Base-by-base conservation (phyloP, 2,329 filamentous ascomycete species). In the Scedosporium aurantiacum region DNA sequence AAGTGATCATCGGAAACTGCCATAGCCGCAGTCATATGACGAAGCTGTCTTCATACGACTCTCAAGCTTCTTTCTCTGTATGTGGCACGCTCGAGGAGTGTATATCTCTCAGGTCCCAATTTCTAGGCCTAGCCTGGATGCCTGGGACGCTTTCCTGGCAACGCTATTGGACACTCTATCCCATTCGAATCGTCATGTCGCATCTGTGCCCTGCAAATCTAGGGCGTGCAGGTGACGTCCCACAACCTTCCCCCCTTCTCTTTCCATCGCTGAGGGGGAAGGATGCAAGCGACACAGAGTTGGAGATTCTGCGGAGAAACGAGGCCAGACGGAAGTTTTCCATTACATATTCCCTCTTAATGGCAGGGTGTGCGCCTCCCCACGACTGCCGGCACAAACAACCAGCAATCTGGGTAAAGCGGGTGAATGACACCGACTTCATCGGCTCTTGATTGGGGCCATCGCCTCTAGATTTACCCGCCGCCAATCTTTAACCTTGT, bases 321-420 rank as follows among this genome's bases (percentile, higher is more conserved):
- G 21, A n/a, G 32, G 37, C 58, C 47, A 60, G 54, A 18, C 47
- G 47, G 32, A 60, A 16, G 45, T 12, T 28, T 55, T 32, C 47
- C 28, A 55, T 60, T 60, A 60, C 58, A 55, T 23, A 55, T 55
- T 37, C 47, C 16, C 28, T 43, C 16, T 37, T 21, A 40, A 32
- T 25, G 27, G n/a, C 25, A 45, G 16, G 43, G 47, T 40, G 18
- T 27, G 23, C 37, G 18, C 2, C 23, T 28, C 57, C n/a, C 40
- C 18, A 50, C 16, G 43, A 60, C 58, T 60, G 58, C 58, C 58
- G 58, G 43, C 18, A 23, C 18, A 5, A 23, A 54, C 50, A 54
- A 28, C 50, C 50, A 54, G 27, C 27, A 60, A 60, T 60, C 58
- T 60, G 58, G 58, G 45, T 60, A 60, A 60, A 60, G 21, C 16